Evolutionary conservation across 2,329 filamentous ascomycete species (phyloP), one percentile per base, ranked within the genome.

Genomic region (Diplodia sapinea): DNA sequence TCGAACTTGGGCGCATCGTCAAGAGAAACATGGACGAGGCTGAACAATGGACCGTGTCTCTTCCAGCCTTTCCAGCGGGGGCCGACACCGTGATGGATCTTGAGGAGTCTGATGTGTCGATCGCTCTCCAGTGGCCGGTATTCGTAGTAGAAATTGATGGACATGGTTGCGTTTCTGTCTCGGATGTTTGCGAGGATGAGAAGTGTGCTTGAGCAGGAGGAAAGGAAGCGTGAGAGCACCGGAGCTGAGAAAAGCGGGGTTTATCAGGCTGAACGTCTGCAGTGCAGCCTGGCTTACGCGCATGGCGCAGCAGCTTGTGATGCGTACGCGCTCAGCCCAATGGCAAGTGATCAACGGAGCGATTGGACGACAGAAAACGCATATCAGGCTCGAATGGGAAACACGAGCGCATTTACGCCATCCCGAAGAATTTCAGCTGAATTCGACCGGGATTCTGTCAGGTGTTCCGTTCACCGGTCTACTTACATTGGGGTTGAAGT

Each of bases 1-100:
- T 64, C 66, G 62, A 68, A 70, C 13, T 13, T 4, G 9, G 56
- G 56, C 12, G 12, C 4, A 7, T 47, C 13, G 38, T 61, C 56
- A 20, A 61, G 36, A 26, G 36, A 17, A 12, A 12, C n/a, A 8
- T 61, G 38, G 20, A 61, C 56, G 15, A 61, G 56, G n/a, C 52
- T 38, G 52, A 56, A 56, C 4, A 33, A n/a, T n/a, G 31, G 29
- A 17, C 52, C 52, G 7, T 7, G 52, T 56, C 52, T 38, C 17
- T 23, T 20, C 52, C 52, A 56, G 31, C 31, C 31, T 38, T 38
- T 56, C 52, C 52, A 38, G 4, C 29, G 29, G 17, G 52, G 52
- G 3, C 52, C 52, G 52, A n/a, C 31, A 15, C 31, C 31, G 31
- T 38, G 31, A 31, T 56, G 17, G 52, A 56, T n/a, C n/a, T 23